Conservation (phyloP, 192 early-diverging fungal species). For the Polychytrium aggregatum region DNA sequence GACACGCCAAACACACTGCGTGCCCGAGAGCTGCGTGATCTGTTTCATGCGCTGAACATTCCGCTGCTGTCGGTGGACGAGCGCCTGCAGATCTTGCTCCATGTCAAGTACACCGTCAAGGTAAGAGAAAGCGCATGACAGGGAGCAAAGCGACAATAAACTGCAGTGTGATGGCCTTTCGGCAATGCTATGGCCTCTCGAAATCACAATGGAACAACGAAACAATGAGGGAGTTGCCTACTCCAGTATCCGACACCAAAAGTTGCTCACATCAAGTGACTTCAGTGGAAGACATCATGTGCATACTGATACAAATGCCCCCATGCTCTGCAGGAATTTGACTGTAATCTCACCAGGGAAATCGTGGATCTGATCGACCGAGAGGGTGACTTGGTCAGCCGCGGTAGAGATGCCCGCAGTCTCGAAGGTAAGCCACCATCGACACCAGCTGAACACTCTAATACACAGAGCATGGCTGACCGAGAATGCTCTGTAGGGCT, state of each 20-base stretch:
- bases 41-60: conserved; percentile 45
- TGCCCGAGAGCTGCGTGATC: conserved; percentile 43
- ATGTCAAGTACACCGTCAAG: conserved; percentile 54
- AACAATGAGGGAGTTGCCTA: too few relatives aligned
- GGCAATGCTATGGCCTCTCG: too few relatives aligned
- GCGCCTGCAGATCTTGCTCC: conserved; percentile 43
- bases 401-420: conserved; percentile 34
- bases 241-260: too few relatives aligned
- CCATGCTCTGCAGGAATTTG: conserved; percentile 35
- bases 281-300: too few relatives aligned
- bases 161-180: too few relatives aligned
- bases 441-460: conserved; percentile 5
- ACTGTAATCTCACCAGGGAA: conserved; percentile 44
- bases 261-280: too few relatives aligned
- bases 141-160: too few relatives aligned
- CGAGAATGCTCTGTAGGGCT: conserved; percentile 16
- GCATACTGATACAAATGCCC: too few relatives aligned
- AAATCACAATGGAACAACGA: too few relatives aligned
- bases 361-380: conserved; percentile 49
- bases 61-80: conserved; percentile 38
- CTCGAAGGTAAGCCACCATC: conserved; percentile 38
- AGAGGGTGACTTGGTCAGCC: conserved; percentile 44
- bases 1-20: conserved; percentile 48
- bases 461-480: not conserved
- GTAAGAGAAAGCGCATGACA: conserved; percentile 16